These are phyloP conservation scores for Chlorella vulgaris DNA, from an alignment of 139 green algal genomes.

Conservation along the genomic window DNA sequence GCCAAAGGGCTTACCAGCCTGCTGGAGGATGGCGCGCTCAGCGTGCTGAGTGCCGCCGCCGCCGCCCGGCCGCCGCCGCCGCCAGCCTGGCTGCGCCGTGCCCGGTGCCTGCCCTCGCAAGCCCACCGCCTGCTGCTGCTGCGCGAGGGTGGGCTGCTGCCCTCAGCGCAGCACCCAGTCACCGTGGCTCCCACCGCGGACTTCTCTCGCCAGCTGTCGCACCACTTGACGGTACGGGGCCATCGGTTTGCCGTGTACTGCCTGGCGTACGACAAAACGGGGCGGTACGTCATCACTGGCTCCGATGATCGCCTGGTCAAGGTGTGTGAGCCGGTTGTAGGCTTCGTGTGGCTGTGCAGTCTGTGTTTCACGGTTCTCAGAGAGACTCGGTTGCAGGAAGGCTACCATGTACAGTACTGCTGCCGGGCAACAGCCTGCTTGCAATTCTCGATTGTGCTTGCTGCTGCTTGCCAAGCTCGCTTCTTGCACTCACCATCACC, in stretches of 20 bases:
- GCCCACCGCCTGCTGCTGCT: slow-evolving; percentile 24
- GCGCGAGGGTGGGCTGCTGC: slow-evolving; percentile 4
- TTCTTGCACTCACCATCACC: no score
- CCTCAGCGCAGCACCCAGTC: not conserved
- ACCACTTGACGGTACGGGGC: slow-evolving; percentile 69
- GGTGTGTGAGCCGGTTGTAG: slow-evolving; percentile 38
- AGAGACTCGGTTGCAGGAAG: not conserved
- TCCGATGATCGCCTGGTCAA: slow-evolving; percentile 87
- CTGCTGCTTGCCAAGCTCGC: not conserved
- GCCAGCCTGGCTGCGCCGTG: not conserved
- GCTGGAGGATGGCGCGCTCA: slow-evolving; percentile 35
- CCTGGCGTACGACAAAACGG: slow-evolving; percentile 61
- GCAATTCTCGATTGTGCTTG: not conserved
- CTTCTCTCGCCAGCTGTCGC: slow-evolving; percentile 32
- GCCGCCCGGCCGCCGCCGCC: not conserved
- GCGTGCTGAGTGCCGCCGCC: slow-evolving; percentile 5
- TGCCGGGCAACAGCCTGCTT: no score
- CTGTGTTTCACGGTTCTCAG: not conserved
- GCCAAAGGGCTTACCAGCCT: slow-evolving; percentile 42
- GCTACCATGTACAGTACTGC: no score
- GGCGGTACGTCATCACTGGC: slow-evolving; percentile 73
- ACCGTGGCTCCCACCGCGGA: slow-evolving; percentile 32
- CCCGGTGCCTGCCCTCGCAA: not conserved
- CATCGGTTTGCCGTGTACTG: slow-evolving; percentile 81
- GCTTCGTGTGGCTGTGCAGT: not conserved